Conservation (phyloP, 2,329 filamentous ascomycete genomes). For the Stagonosporopsis vannaccii region DNA sequence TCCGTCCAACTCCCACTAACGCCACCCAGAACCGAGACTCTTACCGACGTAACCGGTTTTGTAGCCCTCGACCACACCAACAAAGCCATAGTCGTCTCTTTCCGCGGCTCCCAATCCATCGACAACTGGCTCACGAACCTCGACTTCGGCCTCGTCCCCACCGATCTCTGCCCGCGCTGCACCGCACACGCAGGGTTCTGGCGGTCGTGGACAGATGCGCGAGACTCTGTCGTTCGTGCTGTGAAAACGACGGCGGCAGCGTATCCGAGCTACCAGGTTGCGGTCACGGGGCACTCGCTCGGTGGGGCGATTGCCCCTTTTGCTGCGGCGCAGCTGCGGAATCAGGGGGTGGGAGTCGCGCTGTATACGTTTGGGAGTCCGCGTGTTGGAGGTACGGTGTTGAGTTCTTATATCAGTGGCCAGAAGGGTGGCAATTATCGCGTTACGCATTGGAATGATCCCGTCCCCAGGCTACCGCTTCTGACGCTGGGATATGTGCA, state of each 20-base stretch:
- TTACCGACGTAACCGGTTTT: slow-evolving; percentile 57
- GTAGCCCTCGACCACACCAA: slow-evolving; percentile 56
- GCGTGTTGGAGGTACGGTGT: slow-evolving; percentile 68
- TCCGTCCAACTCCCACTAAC: slow-evolving; percentile 18
- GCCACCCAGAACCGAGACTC: slow-evolving; percentile 17
- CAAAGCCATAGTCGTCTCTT: slow-evolving; percentile 63
- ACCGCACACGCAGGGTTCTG: slow-evolving; percentile 67
- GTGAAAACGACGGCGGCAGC: slow-evolving; percentile 54
- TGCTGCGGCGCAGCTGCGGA: slow-evolving; percentile 60
- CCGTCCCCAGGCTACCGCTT: slow-evolving; percentile 71
- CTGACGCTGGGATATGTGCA: slow-evolving; percentile 69
- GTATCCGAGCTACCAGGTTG: slow-evolving; percentile 62
- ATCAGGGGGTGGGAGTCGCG: slow-evolving; percentile 28
- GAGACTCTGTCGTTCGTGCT: slow-evolving; percentile 51
- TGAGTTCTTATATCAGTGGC: slow-evolving; percentile 63
- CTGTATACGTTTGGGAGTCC: slow-evolving; percentile 71
- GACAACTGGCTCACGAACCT: slow-evolving; percentile 69
- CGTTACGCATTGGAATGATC: slow-evolving; percentile 72
- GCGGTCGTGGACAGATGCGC: slow-evolving; percentile 64
- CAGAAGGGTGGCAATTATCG: slow-evolving; percentile 66
- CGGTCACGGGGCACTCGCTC: slow-evolving; percentile 73
- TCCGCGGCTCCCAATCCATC: slow-evolving; percentile 65
- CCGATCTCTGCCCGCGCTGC: slow-evolving; percentile 57
- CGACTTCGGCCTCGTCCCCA: slow-evolving; percentile 52
- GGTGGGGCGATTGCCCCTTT: slow-evolving; percentile 71